Evolutionary conservation across 805 yeast genomes (phyloP), one percentile per base, ranked within the genome.

Genomic region (Suhomyces tanzawaensis): DNA sequence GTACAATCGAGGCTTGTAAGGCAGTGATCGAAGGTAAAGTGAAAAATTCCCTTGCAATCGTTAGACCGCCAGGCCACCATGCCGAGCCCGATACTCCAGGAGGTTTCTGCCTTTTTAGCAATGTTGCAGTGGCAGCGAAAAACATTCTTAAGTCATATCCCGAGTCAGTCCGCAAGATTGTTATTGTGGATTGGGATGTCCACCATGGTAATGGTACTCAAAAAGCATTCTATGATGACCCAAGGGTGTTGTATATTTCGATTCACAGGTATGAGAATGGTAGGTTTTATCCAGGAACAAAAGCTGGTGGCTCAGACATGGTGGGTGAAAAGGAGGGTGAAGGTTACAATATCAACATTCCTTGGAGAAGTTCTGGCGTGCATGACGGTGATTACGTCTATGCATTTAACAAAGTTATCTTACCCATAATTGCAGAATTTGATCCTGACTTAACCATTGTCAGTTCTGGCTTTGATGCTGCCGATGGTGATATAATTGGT

Each of bases 171-270:
- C 72, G 95, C 45, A 77, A 77, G 49, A 86, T 93, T 27, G 78
- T 88, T 40, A 81, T 93, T 42, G 55, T 90, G 16, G 99, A 93
- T 61, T 93, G 99, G 99, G 99, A 93, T 62, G 89, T 93, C 33
- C 99, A 93, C 62, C 99, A 93, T 60, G 99, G 99, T 18, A 93
- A 93, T 60, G 99, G 99, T 27, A 93, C 99, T 1, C 99, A 93
- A 61, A 83, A 85, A 57, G 88, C 95, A 2, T 93, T 93, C 51
- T 78, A 78, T 48, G 77, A 86, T 46, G 96, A 93, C 56, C 95
- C 95, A 19, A 70, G 95, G 39, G 97, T 93, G 7, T 71, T 93
- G 24, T 93, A 93, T 61, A 79, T 93, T 31, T 90, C 98, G 0
- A 64, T 91, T 21, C 99, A 93, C 62, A 77, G 99, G 46, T 91